Conservation (phyloP, 441 rosid species). For the Populus hybrid region DNA sequence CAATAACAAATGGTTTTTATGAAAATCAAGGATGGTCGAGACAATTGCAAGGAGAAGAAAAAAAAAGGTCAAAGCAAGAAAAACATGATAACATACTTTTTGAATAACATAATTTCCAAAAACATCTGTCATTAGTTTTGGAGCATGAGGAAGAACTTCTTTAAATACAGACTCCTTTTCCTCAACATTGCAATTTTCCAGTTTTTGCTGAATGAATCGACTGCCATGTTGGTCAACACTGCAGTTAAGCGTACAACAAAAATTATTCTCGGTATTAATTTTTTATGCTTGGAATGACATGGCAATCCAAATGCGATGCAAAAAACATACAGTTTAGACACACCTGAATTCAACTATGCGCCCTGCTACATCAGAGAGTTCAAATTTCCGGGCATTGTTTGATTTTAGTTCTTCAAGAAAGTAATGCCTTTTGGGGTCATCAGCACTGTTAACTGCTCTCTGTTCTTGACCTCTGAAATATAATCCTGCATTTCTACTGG, state of each 20-base stretch:
- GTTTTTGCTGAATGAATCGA: slow-evolving; percentile 76
- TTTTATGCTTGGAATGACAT: slow-evolving; percentile 10
- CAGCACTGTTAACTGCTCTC: slow-evolving; percentile 36
- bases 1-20: neutral
- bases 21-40: neutral
- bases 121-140: slow-evolving; percentile 70
- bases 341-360: slow-evolving; percentile 76
- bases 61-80: slow-evolving; percentile 6
- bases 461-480: slow-evolving; percentile 53
- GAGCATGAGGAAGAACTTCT: too few species aligned
- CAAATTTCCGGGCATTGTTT: slow-evolving; percentile 62
- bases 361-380: slow-evolving; percentile 62
- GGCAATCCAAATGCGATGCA: slow-evolving; percentile 5
- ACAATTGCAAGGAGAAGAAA: slow-evolving; percentile 23
- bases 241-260: slow-evolving; percentile 25
- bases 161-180: slow-evolving; percentile 64
- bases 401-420: slow-evolving; percentile 72
- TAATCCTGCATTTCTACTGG: slow-evolving; percentile 31
- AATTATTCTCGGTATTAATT: neutral
- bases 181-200: slow-evolving; percentile 53
- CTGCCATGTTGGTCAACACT: slow-evolving; percentile 85
- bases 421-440: slow-evolving; percentile 42
- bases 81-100: slow-evolving; percentile 44
- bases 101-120: slow-evolving; percentile 82
- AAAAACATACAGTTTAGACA: slow-evolving; percentile 18